phyloP scores from a whole-genome alignment of 2,329 filamentous ascomycete genomes.

The Cladobotryum protrusum region DNA sequence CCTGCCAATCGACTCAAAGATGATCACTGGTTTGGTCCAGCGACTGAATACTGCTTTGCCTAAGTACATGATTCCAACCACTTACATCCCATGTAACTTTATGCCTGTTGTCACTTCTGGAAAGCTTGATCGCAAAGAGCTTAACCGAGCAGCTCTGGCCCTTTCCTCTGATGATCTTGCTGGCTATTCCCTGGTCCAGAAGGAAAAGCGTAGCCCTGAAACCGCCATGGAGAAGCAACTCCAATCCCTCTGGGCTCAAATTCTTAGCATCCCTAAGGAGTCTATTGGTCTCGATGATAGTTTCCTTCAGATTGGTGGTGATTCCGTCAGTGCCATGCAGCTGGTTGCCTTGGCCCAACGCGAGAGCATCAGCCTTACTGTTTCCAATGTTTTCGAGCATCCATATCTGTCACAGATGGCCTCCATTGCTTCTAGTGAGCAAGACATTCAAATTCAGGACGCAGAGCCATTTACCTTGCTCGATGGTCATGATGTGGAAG shows the following conservation, averaged over 20 bases:
- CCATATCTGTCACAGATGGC: conserved; percentile 8
- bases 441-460: neutral
- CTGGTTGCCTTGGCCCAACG: conserved; percentile 12
- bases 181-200: neutral
- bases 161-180: conserved; percentile 2
- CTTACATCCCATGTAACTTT: conserved; percentile 3
- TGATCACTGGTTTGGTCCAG: neutral
- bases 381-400: conserved; percentile 12
- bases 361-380: conserved; percentile 8
- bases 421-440: neutral
- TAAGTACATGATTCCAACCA: conserved; percentile 5
- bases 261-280: neutral
- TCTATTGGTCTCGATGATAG: conserved; percentile 14
- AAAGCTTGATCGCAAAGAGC: conserved; percentile 7
- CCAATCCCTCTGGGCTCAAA: conserved; percentile 1
- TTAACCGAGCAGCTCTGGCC: neutral
- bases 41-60: neutral
- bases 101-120: conserved; percentile 10
- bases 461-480: conserved; percentile 1
- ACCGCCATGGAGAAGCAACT: conserved; percentile 4
- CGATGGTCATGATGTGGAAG: neutral
- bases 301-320: conserved; percentile 14
- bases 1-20: neutral
- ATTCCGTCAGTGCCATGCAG: conserved; percentile 13
- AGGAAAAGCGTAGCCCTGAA: neutral